phyloP scores from a whole-genome alignment of 345 rosid genomes.

The Noccaea bulbosa region DNA sequence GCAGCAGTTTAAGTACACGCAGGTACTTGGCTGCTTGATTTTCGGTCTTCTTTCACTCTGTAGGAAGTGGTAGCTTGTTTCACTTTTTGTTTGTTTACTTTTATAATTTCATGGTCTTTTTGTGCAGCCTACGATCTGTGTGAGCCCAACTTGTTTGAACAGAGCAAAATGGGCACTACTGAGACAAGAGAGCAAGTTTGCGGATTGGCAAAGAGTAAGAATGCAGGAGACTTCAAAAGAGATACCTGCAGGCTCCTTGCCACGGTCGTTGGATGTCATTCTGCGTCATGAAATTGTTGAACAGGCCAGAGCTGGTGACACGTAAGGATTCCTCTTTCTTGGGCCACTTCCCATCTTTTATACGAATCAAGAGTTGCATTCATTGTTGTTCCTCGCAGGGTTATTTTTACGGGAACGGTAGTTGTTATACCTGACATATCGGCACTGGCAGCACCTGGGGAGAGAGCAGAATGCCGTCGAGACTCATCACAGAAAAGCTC shows the following conservation, averaged over 20 bases:
- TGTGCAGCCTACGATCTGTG: slow-evolving; percentile 86
- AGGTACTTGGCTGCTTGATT: slow-evolving; percentile 50
- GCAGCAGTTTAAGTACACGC: slow-evolving; percentile 94
- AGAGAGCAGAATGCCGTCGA: slow-evolving; percentile 82
- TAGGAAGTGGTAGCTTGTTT: too few species aligned
- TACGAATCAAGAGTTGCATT: slow-evolving; percentile 12
- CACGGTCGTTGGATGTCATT: slow-evolving; percentile 89
- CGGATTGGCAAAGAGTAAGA: slow-evolving; percentile 98
- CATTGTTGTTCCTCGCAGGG: slow-evolving; percentile 55
- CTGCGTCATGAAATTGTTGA: slow-evolving; percentile 97
- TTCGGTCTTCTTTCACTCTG: neutral
- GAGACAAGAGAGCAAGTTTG: slow-evolving; percentile 92
- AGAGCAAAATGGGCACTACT: slow-evolving; percentile 83
- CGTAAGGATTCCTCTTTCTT: slow-evolving; percentile 55
- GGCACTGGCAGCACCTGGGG: slow-evolving; percentile 94
- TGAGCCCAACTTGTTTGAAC: slow-evolving; percentile 66
- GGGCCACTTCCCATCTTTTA: neutral
- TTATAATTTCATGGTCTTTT: neutral
- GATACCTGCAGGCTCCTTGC: slow-evolving; percentile 97
- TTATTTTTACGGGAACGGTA: slow-evolving; percentile 84
- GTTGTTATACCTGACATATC: slow-evolving; percentile 94
- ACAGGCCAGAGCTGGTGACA: slow-evolving; percentile 97
- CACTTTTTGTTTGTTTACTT: neutral
- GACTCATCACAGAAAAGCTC: slow-evolving; percentile 74
- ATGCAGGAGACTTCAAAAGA: slow-evolving; percentile 98